Conservation (phyloP, 2,329 filamentous ascomycete species). For the Xylaria multiplex region DNA sequence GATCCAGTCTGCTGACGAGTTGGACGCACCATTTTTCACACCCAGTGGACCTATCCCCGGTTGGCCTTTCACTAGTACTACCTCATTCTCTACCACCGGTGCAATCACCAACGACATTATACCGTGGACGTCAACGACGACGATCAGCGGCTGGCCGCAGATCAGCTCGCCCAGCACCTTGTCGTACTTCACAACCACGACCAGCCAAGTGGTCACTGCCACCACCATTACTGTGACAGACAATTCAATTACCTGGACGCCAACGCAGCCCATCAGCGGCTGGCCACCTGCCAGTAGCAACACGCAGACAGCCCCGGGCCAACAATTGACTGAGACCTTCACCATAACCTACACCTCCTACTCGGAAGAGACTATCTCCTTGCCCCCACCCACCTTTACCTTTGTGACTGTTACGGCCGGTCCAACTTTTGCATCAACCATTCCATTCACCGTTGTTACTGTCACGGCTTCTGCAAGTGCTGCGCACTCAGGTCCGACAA, state of each 20-base stretch:
- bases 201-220: constrained; percentile 26
- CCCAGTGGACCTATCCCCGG: constrained; percentile 28
- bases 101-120: background rate
- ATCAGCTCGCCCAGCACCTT: constrained; percentile 5
- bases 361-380: constrained; percentile 29
- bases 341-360: constrained; percentile 35
- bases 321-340: constrained; percentile 32
- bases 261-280: constrained; percentile 28
- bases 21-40: constrained; percentile 20
- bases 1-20: constrained; percentile 5
- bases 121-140: constrained; percentile 10
- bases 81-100: background rate
- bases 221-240: constrained; percentile 38
- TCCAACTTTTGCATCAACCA: constrained; percentile 9
- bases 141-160: constrained; percentile 22
- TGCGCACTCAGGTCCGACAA: background rate
- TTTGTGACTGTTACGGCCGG: constrained; percentile 32
- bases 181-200: constrained; percentile 21
- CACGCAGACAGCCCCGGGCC: constrained; percentile 20
- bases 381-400: constrained; percentile 19
- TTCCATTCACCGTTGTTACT: constrained; percentile 32
- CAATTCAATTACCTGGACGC: constrained; percentile 31
- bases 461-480: constrained; percentile 30
- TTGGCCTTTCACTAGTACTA: constrained; percentile 23
- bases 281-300: constrained; percentile 24